phyloP scores from a whole-genome alignment of 768 basidiomycete species.

The Albatrellus ellisii region DNA sequence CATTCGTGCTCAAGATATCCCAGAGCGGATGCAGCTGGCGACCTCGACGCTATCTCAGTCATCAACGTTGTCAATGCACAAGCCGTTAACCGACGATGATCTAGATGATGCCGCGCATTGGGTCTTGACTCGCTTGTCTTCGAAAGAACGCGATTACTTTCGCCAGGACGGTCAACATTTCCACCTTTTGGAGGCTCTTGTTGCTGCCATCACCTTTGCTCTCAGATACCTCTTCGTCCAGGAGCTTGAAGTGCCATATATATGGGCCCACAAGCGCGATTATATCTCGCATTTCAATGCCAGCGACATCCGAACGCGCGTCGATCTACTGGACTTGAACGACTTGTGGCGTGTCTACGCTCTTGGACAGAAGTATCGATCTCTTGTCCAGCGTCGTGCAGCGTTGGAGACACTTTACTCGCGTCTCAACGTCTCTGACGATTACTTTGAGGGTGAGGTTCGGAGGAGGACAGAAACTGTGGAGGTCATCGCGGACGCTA shows the following conservation, averaged over 20 bases:
- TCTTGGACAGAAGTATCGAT: constrained; percentile 85
- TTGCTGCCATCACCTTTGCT: constrained; percentile 66
- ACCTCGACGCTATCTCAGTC: constrained; percentile 69
- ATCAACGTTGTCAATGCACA: constrained; percentile 46
- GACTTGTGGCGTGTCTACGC: constrained; percentile 88
- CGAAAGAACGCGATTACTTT: constrained; percentile 65
- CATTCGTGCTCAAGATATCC: constrained; percentile 81
- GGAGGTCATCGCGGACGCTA: constrained; percentile 82
- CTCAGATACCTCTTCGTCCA: constrained; percentile 77
- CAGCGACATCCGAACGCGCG: constrained; percentile 41
- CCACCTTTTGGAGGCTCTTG: constrained; percentile 51
- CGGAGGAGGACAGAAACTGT: constrained; percentile 59
- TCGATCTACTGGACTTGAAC: constrained; percentile 58
- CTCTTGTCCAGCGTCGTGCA: constrained; percentile 61
- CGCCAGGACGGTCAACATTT: constrained; percentile 45
- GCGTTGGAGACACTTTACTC: constrained; percentile 51
- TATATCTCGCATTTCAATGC: constrained; percentile 77
- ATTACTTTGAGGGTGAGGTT: constrained; percentile 66
- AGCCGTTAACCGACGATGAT: constrained; percentile 57
- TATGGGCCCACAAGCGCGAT: constrained; percentile 90
- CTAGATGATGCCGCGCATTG: constrained; percentile 75
- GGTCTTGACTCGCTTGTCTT: constrained; percentile 73
- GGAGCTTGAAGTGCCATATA: constrained; percentile 88
- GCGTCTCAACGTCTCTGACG: constrained; percentile 54
- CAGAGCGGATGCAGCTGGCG: constrained; percentile 91